Evolutionary conservation across 2,329 filamentous ascomycete species (phyloP), one percentile per base, ranked within the genome.

Genomic region (Cyclaneusma minus): DNA sequence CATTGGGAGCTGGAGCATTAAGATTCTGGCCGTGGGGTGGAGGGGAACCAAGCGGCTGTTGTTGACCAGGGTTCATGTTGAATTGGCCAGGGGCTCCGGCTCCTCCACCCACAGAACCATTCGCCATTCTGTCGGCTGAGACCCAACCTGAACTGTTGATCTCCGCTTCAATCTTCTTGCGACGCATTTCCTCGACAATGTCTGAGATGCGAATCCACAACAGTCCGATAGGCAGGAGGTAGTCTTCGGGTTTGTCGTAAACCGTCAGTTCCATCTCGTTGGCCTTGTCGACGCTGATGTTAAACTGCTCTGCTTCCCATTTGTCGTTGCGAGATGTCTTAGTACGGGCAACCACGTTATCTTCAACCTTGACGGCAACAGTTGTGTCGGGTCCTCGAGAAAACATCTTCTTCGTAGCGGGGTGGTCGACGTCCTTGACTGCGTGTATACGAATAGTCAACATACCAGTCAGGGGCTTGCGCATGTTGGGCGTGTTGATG

Each of bases 241-340:
- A 80, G 42, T 94, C 85, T 35, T 76, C 74, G 3, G 84, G 76
- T 55, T 92, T 94, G 51, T 98, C 89, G 52, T 98, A 98, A 7
- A 98, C 85, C 0, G 84, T 95, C 28, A 98, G 69, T 49, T 98
- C 89, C 34, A 98, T 83, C 54, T 98, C 89, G 52, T 98, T 98
- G 27, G 89, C 89, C 58, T 95, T 95, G 55, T 95, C 87, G 30
- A 98, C 89, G 37, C 89, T 82, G 34, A 98, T 76, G 31, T 75
- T 84, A 51, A 94, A 89, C 18, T 75, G 69, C 54, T 98, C 89
- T 40, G 83, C 81, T 21, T 84, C 74, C 87, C 87, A 98, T 43
- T 72, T 72, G 52, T 98, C 89, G 34, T 65, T 92, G 31, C 85
- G 68, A 7, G 85, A 83, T 2, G 78, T 68, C 49, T 73, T 82